These are phyloP conservation scores for Eimeria necatrix DNA, from an alignment of 169 alveolate species.

Conservation along the genomic window DNA sequence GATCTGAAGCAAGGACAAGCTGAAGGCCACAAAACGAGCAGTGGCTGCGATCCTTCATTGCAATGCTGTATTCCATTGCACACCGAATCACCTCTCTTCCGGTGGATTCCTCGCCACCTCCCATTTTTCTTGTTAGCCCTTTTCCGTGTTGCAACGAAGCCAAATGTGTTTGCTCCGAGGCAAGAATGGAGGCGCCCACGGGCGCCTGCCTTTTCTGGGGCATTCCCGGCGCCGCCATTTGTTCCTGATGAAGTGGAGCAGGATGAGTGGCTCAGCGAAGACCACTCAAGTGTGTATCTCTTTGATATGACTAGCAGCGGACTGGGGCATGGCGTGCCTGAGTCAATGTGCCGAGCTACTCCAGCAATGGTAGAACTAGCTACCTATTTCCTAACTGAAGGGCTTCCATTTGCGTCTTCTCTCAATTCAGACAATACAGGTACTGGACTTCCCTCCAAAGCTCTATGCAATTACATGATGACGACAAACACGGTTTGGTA, in stretches of 20 bases:
- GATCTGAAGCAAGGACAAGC: not conserved
- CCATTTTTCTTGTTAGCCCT: constrained; percentile 72
- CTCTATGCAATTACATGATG: not conserved
- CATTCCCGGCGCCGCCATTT: constrained; percentile 70
- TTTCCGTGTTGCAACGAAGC: constrained; percentile 59
- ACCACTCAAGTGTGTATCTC: constrained; percentile 34
- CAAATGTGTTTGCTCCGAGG: constrained; percentile 66
- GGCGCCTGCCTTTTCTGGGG: constrained; percentile 66
- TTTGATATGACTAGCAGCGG: constrained; percentile 74
- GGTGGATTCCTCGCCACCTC: constrained; percentile 75
- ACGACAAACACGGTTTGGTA: not conserved
- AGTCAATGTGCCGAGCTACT: constrained; percentile 73
- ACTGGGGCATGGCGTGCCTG: constrained; percentile 68
- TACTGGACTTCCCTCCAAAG: not conserved
- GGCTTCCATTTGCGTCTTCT: constrained; percentile 66
- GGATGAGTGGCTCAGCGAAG: constrained; percentile 14
- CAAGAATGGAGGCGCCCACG: constrained; percentile 74
- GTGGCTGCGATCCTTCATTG: constrained; percentile 48
- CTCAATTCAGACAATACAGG: constrained; percentile 71
- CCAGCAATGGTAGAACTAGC: constrained; percentile 71
- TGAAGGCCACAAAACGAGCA: not conserved
- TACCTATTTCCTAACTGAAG: constrained; percentile 63
- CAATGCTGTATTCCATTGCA: constrained; percentile 54
- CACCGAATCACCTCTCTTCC: constrained; percentile 36
- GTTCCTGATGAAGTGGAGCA: constrained; percentile 15